Percentiles rank a stretch among this genome's conserved stretches.
Evolutionary conservation across 371 early-diverging fungal species (phyloP).

Genomic region (Circinella umbellata): DNA sequence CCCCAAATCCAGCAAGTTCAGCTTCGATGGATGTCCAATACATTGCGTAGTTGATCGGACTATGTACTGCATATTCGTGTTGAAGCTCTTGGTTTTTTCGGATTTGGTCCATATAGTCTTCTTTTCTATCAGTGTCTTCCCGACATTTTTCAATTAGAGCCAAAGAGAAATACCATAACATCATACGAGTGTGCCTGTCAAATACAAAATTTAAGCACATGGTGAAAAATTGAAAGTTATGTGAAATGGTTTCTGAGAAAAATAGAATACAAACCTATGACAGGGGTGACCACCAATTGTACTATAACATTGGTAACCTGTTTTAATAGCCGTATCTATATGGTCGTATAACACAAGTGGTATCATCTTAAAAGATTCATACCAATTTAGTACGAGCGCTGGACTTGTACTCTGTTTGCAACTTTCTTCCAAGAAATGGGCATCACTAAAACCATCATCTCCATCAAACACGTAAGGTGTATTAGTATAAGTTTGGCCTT

Average conservation of each 20-base stretch:
- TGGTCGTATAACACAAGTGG: conserved; percentile 48
- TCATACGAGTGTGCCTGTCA: conserved; percentile 38
- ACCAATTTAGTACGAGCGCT: conserved; percentile 41
- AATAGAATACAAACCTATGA: conserved; percentile 16
- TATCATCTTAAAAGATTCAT: conserved; percentile 43
- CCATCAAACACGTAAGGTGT: conserved; percentile 41
- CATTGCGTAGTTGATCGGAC: conserved; percentile 32
- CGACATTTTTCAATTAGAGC: conserved; percentile 39
- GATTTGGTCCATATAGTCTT: conserved; percentile 24
- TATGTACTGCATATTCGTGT: conserved; percentile 33
- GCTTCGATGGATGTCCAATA: conserved; percentile 48
- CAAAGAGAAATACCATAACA: conserved; percentile 35
- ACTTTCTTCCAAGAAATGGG: conserved; percentile 42
- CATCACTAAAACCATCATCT: conserved; percentile 50
- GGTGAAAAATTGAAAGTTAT: no score
- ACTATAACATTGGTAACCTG: conserved; percentile 33
- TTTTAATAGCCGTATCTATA: conserved; percentile 39
- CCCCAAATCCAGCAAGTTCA: conserved; percentile 27
- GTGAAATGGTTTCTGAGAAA: no score
- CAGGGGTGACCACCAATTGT: conserved; percentile 40
- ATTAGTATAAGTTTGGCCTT: conserved; percentile 38
- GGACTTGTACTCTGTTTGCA: conserved; percentile 39
- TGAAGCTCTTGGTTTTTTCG: conserved; percentile 32
- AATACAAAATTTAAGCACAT: no score
- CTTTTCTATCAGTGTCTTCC: conserved; percentile 15